phyloP scores from a whole-genome alignment of 495 filamentous ascomycete species.

The Podospora pseudoanserina region DNA sequence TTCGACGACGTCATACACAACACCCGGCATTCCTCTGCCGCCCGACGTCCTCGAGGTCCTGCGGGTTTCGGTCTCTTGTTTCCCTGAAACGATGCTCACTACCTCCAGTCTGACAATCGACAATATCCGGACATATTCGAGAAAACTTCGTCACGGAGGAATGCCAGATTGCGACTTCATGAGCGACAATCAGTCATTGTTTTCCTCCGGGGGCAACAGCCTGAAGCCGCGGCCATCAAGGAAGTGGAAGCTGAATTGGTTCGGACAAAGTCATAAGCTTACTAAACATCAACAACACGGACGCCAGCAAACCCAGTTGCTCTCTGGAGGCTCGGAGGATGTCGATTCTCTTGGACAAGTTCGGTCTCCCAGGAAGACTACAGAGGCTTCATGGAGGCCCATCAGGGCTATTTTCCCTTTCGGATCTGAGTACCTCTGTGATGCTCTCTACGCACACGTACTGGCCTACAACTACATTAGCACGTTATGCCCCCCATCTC shows the following conservation, averaged over 20 bases:
- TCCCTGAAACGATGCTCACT: slow-evolving; percentile 47
- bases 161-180: not conserved
- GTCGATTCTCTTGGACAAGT: not conserved
- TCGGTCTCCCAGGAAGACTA: not conserved
- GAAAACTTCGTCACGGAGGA: slow-evolving; percentile 34
- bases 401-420: slow-evolving; percentile 58
- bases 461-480: slow-evolving; percentile 60
- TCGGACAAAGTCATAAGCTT: slow-evolving; percentile 19
- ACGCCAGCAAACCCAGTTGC: slow-evolving; percentile 8
- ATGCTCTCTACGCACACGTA: slow-evolving; percentile 61
- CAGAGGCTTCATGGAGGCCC: slow-evolving; percentile 37
- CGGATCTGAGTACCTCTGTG: slow-evolving; percentile 52
- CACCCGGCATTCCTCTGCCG: slow-evolving; percentile 36
- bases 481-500: slow-evolving; percentile 35
- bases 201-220: slow-evolving; percentile 17
- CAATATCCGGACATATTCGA: slow-evolving; percentile 45
- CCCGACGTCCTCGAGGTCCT: slow-evolving; percentile 42
- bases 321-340: not conserved
- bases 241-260: slow-evolving; percentile 26
- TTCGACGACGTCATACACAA: not conserved
- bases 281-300: slow-evolving; percentile 15
- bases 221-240: slow-evolving; percentile 10
- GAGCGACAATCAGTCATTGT: slow-evolving; percentile 21
- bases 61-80: slow-evolving; percentile 38
- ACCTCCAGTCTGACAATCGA: slow-evolving; percentile 45